Conservation (phyloP, 2,329 filamentous ascomycete genomes). For the Colletotrichum cuscutae region DNA sequence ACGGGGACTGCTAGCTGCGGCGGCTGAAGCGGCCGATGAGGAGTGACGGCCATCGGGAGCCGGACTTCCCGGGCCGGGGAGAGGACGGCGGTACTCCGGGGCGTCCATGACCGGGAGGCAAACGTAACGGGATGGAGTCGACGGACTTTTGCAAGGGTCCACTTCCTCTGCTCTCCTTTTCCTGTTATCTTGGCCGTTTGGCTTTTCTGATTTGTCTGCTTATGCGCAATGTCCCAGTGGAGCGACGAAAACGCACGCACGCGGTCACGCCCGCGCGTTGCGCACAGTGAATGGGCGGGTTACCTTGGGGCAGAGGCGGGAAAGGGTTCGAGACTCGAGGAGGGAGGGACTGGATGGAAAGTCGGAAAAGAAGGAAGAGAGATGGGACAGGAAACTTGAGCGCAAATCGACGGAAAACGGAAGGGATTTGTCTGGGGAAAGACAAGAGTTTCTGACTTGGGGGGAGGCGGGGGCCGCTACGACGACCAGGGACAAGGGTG, state of each 20-base stretch:
- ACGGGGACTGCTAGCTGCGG: constrained; percentile 4
- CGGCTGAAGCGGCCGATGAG: constrained; percentile 12
- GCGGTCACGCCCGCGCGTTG: neutral
- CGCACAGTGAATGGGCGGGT: neutral
- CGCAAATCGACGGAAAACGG: constrained; percentile 25
- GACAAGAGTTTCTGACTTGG: neutral
- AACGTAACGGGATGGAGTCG: neutral
- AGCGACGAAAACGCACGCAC: neutral
- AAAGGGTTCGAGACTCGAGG: neutral
- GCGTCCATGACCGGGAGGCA: constrained; percentile 4
- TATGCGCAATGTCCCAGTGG: too few relatives aligned
- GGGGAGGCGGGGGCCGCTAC: neutral
- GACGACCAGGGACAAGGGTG: neutral
- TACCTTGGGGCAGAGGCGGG: neutral
- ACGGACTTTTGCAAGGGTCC: constrained; percentile 7
- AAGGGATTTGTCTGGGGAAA: constrained; percentile 28
- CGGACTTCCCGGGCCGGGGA: constrained; percentile 19
- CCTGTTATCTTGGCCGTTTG: neutral
- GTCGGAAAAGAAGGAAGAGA: constrained; percentile 29
- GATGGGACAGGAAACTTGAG: neutral
- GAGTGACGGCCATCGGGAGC: neutral
- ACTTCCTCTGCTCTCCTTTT: neutral
- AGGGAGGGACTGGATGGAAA: neutral
- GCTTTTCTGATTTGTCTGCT: neutral
- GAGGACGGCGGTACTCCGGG: constrained; percentile 19